Evolutionary conservation across 768 basidiomycete genomes (phyloP), one percentile per base, ranked within the genome.

Genomic region (Tylopilus intermedius): DNA sequence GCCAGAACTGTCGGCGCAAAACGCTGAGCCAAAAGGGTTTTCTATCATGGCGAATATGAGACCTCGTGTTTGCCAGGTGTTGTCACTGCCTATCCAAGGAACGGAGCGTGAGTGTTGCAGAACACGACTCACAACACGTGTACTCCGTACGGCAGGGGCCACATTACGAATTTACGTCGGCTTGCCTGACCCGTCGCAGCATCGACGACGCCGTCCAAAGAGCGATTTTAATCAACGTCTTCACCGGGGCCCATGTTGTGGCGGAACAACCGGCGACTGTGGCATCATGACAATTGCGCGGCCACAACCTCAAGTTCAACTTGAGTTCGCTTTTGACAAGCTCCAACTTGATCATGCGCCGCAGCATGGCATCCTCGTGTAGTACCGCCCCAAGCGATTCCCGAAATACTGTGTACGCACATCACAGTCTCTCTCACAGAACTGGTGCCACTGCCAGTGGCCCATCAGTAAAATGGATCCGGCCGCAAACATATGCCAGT

Each of bases 41-140:
- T 70, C 63, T 65, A 69, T 55, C 58, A 57, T 60, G 35, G 21
- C 38, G 49, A 50, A 39, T 30, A 39, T 15, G 33, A 33, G 22
- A 10, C 69, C 67, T 69, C 67, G 56, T 69, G 67, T 69, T 56
- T 29, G 48, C 61, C 69, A 63, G 67, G 65, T 27, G 67, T 60
- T 55, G 68, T 67, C 59, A 58, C 56, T 68, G 60, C 60, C 66
- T 58, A 56, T 68, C 68, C 49, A 45, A 47, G 62, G 48, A 27
- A 47, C 47, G 54, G 44, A 47, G 44, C 43, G 45, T 52, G 55
- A 47, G 52, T 42, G 50, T 27, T 41, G 49, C 32, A 32, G 50
- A 55, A 61, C 53, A 64, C 18, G 48, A 54, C 38, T 8, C 15
- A 24, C 43, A 40, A 58, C 67, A 70, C 67, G 67, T 65, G 67